These are phyloP conservation scores for Limonium bicolor DNA, from an alignment of 148 eudicot species.

Conservation along the genomic window DNA sequence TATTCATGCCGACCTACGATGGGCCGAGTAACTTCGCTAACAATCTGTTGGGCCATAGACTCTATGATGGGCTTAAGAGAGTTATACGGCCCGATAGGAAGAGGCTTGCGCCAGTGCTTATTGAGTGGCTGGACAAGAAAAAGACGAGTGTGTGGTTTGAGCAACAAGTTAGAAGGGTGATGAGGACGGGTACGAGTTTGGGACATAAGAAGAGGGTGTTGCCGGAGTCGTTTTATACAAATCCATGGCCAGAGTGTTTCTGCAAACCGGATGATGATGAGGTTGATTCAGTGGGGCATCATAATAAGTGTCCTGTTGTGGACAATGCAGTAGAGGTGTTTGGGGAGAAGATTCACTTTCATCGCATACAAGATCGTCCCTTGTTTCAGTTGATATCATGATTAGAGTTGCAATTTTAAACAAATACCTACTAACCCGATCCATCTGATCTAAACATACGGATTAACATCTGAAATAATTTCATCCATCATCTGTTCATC, in stretches of 20 bases:
- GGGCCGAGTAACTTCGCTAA: constrained; percentile 99
- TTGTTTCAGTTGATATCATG: too few relatives aligned
- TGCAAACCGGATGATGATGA: too few relatives aligned
- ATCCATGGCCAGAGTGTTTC: constrained; percentile 99
- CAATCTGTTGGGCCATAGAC: constrained; percentile 86
- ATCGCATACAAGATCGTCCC: too few relatives aligned
- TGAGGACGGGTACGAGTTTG: constrained; percentile 61
- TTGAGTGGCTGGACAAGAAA: constrained; percentile 48
- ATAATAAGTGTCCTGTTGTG: too few relatives aligned
- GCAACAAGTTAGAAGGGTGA: constrained; percentile 56
- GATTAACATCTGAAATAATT: too few relatives aligned
- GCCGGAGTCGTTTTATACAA: constrained; percentile 89
- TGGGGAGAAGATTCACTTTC: too few relatives aligned
- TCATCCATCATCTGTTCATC: too few relatives aligned
- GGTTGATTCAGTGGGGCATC: too few relatives aligned
- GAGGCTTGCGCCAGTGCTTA: constrained; percentile 83
- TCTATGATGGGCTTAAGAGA: constrained; percentile 75
- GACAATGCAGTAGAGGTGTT: too few relatives aligned
- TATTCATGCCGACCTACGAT: constrained; percentile 92
- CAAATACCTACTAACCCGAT: too few relatives aligned
- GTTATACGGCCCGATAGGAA: constrained; percentile 75
- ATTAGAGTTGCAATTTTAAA: too few relatives aligned
- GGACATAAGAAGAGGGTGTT: constrained; percentile 71
- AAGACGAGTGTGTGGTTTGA: constrained; percentile 56
- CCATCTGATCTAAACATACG: too few relatives aligned